phyloP scores from a whole-genome alignment of 192 early-diverging fungal species.

The Umbelopsis sp. region DNA sequence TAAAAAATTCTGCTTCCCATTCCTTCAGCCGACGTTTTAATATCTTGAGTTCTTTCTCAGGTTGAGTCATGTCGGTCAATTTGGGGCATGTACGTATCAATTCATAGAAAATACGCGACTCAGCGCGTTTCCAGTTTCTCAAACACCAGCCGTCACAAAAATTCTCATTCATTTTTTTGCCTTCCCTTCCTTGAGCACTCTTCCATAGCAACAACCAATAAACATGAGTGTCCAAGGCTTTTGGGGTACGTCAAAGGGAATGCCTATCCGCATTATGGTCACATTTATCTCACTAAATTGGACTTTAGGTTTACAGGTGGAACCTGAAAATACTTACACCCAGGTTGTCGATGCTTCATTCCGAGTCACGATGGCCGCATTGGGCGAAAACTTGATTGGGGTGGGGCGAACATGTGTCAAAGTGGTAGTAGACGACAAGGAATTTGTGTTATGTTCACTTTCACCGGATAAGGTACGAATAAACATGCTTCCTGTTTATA shows the following conservation, averaged over 20 bases:
- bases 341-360: conserved; percentile 81
- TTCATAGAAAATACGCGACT: neutral
- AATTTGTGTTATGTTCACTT: conserved; percentile 82
- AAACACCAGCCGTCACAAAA: conserved; percentile 8
- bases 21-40: neutral
- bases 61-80: neutral
- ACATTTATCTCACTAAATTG: neutral
- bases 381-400: conserved; percentile 52
- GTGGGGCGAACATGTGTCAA: conserved; percentile 65
- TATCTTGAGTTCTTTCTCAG: neutral
- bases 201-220: neutral
- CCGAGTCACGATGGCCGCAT: conserved; percentile 79
- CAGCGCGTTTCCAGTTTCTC: neutral
- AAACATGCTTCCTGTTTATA: neutral
- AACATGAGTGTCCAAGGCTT: conserved; percentile 13
- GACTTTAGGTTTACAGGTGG: conserved; percentile 58
- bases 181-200: too few species aligned
- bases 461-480: conserved; percentile 59
- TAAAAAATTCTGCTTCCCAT: neutral
- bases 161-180: neutral
- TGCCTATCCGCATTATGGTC: too few species aligned
- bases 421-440: conserved; percentile 69
- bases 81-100: neutral
- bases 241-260: neutral
- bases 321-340: conserved; percentile 73